Evolutionary conservation across 2,329 filamentous ascomycete species (phyloP).

Genomic region (Monosporascus sp.): DNA sequence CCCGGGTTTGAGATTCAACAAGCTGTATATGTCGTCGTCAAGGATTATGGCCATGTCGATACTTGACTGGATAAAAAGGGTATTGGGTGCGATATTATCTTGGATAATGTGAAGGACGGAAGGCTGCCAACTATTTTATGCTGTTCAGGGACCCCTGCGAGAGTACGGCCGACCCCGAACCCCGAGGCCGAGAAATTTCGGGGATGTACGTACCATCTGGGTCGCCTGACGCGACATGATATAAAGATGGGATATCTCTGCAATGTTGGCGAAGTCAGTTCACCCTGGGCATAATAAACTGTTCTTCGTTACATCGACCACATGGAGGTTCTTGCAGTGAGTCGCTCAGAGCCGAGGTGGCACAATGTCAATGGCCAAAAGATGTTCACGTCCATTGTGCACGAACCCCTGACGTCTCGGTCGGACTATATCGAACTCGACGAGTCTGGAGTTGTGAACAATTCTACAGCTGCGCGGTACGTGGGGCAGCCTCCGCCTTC

Average conservation of each 20-base stretch:
- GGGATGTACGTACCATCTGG: neutral
- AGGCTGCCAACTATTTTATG: too few species aligned
- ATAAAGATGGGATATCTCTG: neutral
- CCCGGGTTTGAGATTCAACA: too few species aligned
- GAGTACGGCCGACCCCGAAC: neutral
- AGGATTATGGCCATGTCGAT: too few species aligned
- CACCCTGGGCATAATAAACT: too few species aligned
- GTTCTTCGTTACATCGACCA: neutral
- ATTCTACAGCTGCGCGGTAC: slow-evolving; percentile 10
- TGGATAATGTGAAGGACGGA: too few species aligned
- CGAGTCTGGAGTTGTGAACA: slow-evolving; percentile 11
- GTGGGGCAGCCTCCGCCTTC: too few species aligned
- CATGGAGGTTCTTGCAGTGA: slow-evolving; percentile 22
- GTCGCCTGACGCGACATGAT: neutral
- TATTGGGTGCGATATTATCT: too few species aligned
- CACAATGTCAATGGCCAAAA: slow-evolving; percentile 13
- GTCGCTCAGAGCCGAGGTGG: slow-evolving; percentile 9
- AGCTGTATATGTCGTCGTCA: too few species aligned
- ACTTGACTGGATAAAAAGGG: too few species aligned
- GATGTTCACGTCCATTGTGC: slow-evolving; percentile 15
- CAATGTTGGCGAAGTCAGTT: neutral
- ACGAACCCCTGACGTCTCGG: slow-evolving; percentile 10
- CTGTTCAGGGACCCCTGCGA: too few species aligned
- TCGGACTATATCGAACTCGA: slow-evolving; percentile 17
- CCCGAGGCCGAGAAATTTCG: neutral